A percentile compares a stretch with the other conserved stretches of the same genome.
Evolutionary conservation across 2,329 filamentous ascomycete species (phyloP).

Genomic region (Cyphellophora attinorum): DNA sequence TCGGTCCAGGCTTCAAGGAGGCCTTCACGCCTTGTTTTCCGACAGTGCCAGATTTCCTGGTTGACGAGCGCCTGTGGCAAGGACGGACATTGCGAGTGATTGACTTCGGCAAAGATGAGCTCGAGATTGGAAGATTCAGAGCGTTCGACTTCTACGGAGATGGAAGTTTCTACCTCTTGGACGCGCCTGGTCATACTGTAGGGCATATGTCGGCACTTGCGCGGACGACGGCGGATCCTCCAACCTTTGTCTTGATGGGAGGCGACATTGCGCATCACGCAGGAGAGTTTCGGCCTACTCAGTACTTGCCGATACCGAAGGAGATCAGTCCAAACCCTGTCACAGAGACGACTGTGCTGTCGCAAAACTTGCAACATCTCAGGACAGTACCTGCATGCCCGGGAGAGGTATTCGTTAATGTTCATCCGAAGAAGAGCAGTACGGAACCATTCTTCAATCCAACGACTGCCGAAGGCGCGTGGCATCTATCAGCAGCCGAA

Average conservation of each 20-base stretch:
- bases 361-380: too few relatives aligned
- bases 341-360: too few relatives aligned
- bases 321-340: too few relatives aligned
- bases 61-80: constrained; percentile 25
- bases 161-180: constrained; percentile 30
- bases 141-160: constrained; percentile 32
- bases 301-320: constrained; percentile 1
- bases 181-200: constrained; percentile 36
- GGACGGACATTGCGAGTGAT: constrained; percentile 16
- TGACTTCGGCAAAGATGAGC: constrained; percentile 6
- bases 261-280: constrained; percentile 39
- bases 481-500: too few relatives aligned
- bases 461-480: too few relatives aligned
- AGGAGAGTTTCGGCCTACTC: constrained; percentile 21
- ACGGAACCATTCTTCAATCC: too few relatives aligned
- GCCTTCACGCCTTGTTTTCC: constrained; percentile 40
- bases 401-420: constrained; percentile 17
- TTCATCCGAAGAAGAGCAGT: constrained; percentile 19
- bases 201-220: constrained; percentile 42
- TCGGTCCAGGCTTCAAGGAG: constrained; percentile 43
- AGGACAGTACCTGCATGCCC: constrained; percentile 19
- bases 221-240: constrained; percentile 24
- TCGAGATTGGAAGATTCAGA: constrained; percentile 24
- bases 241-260: constrained; percentile 39
- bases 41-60: constrained; percentile 22